phyloP scores from a whole-genome alignment of 2,329 filamentous ascomycete genomes.

The Arthrinium puccinioides region DNA sequence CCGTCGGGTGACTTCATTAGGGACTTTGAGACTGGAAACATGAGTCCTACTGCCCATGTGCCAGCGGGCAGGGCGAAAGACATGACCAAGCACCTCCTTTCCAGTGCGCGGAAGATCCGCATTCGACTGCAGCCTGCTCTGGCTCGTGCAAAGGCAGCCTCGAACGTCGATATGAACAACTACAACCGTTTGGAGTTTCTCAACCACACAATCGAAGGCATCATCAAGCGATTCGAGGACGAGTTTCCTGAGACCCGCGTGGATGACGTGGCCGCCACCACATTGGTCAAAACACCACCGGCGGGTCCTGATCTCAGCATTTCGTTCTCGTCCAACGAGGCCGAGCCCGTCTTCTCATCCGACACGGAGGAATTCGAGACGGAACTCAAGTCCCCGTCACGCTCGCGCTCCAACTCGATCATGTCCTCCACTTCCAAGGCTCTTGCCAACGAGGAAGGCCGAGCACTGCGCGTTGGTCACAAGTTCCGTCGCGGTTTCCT shows the following conservation, averaged over 20 bases:
- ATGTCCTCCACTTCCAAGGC: constrained; percentile 42
- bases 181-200: constrained; percentile 80
- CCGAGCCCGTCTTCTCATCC: constrained; percentile 31
- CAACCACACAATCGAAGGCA: constrained; percentile 78
- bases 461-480: constrained; percentile 47
- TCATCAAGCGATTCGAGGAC: constrained; percentile 93
- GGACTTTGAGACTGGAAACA: constrained; percentile 43
- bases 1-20: constrained; percentile 45
- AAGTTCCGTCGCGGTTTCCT: constrained; percentile 47
- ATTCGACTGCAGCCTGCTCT: constrained; percentile 76
- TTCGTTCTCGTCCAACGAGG: constrained; percentile 24
- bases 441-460: constrained; percentile 50
- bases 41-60: constrained; percentile 33
- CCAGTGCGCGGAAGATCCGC: constrained; percentile 83
- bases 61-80: constrained; percentile 67
- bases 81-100: constrained; percentile 85
- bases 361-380: constrained; percentile 41
- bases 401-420: constrained; percentile 46
- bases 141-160: constrained; percentile 60
- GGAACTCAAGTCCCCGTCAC: constrained; percentile 31
- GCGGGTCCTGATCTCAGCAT: constrained; percentile 13
- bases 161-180: constrained; percentile 61
- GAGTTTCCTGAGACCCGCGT: constrained; percentile 84
- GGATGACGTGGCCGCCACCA: constrained; percentile 18
- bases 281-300: constrained; percentile 15